phyloP scores from a whole-genome alignment of 2,329 filamentous ascomycete genomes.

The Colletotrichum spaethianum region DNA sequence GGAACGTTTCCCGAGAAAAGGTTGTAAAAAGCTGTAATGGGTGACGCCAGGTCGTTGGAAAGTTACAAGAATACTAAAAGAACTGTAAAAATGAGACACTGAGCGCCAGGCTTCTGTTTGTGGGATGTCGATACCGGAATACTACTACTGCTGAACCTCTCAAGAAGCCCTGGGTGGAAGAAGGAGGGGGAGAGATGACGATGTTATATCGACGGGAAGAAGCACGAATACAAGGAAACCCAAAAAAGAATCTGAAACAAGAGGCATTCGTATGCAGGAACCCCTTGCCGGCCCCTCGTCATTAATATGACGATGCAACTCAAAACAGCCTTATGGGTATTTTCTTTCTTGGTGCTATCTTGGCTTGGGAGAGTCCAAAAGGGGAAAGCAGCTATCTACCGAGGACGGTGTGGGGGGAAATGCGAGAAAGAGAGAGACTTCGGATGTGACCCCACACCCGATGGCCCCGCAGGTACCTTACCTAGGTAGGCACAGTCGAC shows the following conservation, averaged over 20 bases:
- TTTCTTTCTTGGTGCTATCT: background rate
- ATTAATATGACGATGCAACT: slow-evolving; percentile 28
- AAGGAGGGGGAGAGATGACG: background rate
- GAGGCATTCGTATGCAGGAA: slow-evolving; percentile 32
- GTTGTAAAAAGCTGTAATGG: background rate
- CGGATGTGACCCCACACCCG: background rate
- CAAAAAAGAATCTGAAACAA: slow-evolving; percentile 35
- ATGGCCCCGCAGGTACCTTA: background rate
- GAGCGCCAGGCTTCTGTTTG: slow-evolving; percentile 34
- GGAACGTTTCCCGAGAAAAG: background rate
- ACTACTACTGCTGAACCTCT: slow-evolving; percentile 27
- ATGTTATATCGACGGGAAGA: slow-evolving; percentile 30
- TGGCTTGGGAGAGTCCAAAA: background rate
- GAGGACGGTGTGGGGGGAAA: slow-evolving; percentile 4
- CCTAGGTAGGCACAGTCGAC: background rate
- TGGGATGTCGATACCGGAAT: slow-evolving; percentile 16
- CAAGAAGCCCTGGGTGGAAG: background rate
- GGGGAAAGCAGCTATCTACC: slow-evolving; percentile 22
- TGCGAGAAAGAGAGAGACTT: background rate
- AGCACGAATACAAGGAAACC: background rate
- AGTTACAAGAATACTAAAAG: slow-evolving; percentile 8
- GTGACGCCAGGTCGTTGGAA: slow-evolving; percentile 18
- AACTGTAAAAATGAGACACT: slow-evolving; percentile 15
- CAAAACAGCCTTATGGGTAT: slow-evolving; percentile 36
- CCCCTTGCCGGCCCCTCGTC: background rate